Conservation (phyloP, 106 monocot species). For the Iris macrosiphon region DNA sequence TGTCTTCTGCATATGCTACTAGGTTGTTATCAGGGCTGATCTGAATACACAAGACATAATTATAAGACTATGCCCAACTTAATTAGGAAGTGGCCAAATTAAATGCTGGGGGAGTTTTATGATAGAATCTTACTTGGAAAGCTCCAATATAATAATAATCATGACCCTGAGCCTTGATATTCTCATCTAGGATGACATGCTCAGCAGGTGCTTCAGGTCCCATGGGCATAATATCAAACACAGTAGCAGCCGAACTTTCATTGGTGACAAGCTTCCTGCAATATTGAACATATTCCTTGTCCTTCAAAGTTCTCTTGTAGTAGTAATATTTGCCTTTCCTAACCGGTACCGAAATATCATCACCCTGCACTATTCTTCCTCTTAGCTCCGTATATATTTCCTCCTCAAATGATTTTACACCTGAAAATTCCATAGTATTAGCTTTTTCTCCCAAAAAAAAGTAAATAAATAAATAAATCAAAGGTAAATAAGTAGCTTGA, state of each 20-base stretch:
- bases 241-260: slow-evolving; percentile 42
- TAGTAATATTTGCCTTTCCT: slow-evolving; percentile 83
- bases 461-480: no score
- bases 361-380: slow-evolving; percentile 91
- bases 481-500: no score
- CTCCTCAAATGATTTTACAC: slow-evolving; percentile 60
- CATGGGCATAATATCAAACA: slow-evolving; percentile 71
- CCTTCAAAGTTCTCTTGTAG: slow-evolving; percentile 67
- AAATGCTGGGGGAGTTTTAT: no score
- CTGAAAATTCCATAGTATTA: no score
- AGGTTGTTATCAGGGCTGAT: slow-evolving; percentile 79
- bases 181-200: slow-evolving; percentile 93
- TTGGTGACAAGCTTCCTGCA: slow-evolving; percentile 57
- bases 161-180: slow-evolving; percentile 75
- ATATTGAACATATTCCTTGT: slow-evolving; percentile 92
- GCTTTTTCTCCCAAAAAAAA: no score
- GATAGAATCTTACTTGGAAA: slow-evolving; percentile 75
- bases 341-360: slow-evolving; percentile 71
- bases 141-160: slow-evolving; percentile 74
- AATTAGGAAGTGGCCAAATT: no score
- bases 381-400: slow-evolving; percentile 82
- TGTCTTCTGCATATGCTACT: slow-evolving; percentile 86
- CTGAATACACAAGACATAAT: slow-evolving; percentile 35
- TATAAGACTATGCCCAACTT: no score
- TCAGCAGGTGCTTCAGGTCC: slow-evolving; percentile 73